A percentile compares a stretch with the other conserved stretches of the same genome.
phyloP scores from a whole-genome alignment of 768 basidiomycete species.

The Tulasnella sp. region DNA sequence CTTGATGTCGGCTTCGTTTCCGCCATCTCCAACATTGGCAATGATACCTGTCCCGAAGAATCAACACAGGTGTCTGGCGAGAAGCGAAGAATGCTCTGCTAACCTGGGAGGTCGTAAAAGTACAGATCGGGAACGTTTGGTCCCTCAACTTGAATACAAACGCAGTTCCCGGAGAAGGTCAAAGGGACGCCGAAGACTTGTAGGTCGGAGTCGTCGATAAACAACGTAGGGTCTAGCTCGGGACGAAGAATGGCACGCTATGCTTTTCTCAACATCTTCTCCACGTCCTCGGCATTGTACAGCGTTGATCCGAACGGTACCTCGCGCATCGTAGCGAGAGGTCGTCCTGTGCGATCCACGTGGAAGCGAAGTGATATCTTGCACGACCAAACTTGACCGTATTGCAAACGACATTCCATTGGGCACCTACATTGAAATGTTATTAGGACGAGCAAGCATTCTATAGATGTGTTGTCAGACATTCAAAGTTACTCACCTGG shows the following conservation, averaged over 20 bases:
- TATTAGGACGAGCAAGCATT: conserved; percentile 34
- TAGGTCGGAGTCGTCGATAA: conserved; percentile 6
- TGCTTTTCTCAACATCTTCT: conserved; percentile 16
- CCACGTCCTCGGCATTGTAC: conserved; percentile 13
- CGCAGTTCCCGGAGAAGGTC: conserved; percentile 39
- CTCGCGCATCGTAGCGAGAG: conserved; percentile 13
- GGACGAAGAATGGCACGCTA: conserved; percentile 19
- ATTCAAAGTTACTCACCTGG: conserved; percentile 35
- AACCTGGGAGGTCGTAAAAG: conserved; percentile 23
- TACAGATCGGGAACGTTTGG: conserved; percentile 27
- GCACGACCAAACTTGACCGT: conserved; percentile 24
- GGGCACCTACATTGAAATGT: conserved; percentile 24
- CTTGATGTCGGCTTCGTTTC: conserved; percentile 5
- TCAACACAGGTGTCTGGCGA: not conserved
- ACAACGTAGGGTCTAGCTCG: not conserved
- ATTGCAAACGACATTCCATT: conserved; percentile 27
- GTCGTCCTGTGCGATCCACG: conserved; percentile 19
- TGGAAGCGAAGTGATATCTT: conserved; percentile 25
- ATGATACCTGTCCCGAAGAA: conserved; percentile 9
- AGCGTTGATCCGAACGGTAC: conserved; percentile 12
- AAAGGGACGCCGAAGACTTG: not conserved
- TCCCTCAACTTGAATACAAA: conserved; percentile 37
- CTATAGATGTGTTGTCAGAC: not conserved
- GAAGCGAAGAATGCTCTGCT: not conserved
- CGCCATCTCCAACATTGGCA: conserved; percentile 8